Evolutionary conservation across 768 basidiomycete genomes (phyloP).

Genomic region (Auricularia auricula-judae): DNA sequence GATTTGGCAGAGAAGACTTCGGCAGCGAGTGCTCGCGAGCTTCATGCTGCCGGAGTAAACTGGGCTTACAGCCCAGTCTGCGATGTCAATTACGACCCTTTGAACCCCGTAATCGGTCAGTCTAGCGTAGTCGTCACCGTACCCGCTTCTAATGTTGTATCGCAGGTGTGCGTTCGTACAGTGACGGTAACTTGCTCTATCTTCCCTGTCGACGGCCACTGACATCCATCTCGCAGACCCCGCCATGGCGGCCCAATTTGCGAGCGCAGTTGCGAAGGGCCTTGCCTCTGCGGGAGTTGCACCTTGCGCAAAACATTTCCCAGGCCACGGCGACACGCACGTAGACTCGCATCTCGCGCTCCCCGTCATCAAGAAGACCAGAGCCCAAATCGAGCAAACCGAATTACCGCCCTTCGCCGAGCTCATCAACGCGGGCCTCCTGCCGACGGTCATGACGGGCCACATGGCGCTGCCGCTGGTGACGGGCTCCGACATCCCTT

Average conservation of each 20-base stretch:
- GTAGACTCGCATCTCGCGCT: constrained; percentile 61
- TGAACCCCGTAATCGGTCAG: constrained; percentile 63
- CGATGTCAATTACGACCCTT: constrained; percentile 59
- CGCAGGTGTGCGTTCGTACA: constrained; percentile 57
- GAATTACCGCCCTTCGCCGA: constrained; percentile 52
- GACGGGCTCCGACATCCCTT: constrained; percentile 42
- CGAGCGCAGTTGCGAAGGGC: constrained; percentile 35
- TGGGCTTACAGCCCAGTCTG: constrained; percentile 64
- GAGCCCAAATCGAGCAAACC: constrained; percentile 27
- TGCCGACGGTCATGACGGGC: constrained; percentile 56
- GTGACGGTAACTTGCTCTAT: constrained; percentile 35
- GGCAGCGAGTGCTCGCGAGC: constrained; percentile 42
- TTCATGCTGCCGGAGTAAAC: constrained; percentile 52
- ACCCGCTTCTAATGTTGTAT: not conserved
- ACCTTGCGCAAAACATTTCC: constrained; percentile 60
- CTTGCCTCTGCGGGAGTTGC: constrained; percentile 40
- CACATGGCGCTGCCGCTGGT: constrained; percentile 60
- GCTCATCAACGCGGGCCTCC: constrained; percentile 28
- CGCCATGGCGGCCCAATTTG: constrained; percentile 36
- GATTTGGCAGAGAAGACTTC: constrained; percentile 35
- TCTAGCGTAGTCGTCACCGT: not conserved
- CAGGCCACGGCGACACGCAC: constrained; percentile 64
- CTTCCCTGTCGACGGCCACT: not conserved
- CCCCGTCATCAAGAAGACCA: constrained; percentile 45
- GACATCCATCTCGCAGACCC: constrained; percentile 32